Evolutionary conservation across 805 yeast species (phyloP), one percentile per base, ranked within the genome.

Genomic region (Cyberlindnera euphorbiiphila): DNA sequence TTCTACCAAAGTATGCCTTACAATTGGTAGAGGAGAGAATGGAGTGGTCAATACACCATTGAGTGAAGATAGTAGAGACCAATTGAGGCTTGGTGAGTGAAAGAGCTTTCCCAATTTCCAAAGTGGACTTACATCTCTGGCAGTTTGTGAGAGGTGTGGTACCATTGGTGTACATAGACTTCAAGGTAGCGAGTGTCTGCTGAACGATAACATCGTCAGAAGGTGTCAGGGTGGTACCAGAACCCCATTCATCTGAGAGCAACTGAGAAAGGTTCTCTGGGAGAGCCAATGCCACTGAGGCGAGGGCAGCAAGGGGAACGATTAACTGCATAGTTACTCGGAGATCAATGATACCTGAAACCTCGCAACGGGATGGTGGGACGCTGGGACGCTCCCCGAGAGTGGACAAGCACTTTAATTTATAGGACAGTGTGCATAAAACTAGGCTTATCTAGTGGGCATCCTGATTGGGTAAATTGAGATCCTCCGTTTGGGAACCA

Each of bases 1-100:
- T 60, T 55, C 71, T 59, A 15, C 60, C 56, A 46, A 56, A 68
- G 19, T 53, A 51, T 10, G 57, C 41, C 11, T 46, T 34, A 50
- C 74, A 68, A 15, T 49, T 49, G 9, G 47, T 33, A 2, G 49
- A 35, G 4, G 53, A 37, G 9, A 43, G 43, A 21, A 54, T 51
- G 3, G 59, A 56, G 27, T 61, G 51, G 12, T 58, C 67, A 10
- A 47, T 44, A 47, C 78, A 72, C 76, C 76, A 72, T 32, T 60
- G 42, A 4, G 54, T 55, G 49, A 64, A 71, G 28, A 69, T 61
- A 4, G 41, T 45, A 2, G 75, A 67, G 27, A 70, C 54, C 29
- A 72, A 50, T 10, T 65, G 66, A 2, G 74, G 72, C 37, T 61
- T 56, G 6, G 62, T 53, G 31, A 62, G 39, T 0, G 72, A 58